Percentiles rank a stretch among this genome's conserved stretches.
Evolutionary conservation across 2,329 filamentous ascomycete genomes (phyloP).

Genomic region (Scytalidium sp.): DNA sequence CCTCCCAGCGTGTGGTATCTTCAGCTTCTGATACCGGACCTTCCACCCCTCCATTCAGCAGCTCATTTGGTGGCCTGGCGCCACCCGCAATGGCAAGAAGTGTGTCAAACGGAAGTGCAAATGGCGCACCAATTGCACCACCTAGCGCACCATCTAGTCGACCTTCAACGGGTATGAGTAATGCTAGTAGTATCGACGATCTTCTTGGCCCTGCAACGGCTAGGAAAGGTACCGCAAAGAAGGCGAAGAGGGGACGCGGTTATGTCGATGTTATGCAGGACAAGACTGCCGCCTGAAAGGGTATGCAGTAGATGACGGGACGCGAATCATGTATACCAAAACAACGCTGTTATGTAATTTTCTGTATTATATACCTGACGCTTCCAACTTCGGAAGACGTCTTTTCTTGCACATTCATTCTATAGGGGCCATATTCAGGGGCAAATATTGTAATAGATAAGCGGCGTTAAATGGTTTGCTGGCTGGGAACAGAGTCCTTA

Average conservation of each 20-base stretch:
- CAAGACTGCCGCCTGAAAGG: slow-evolving; percentile 2
- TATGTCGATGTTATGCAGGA: slow-evolving; percentile 92
- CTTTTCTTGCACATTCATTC: too few relatives aligned
- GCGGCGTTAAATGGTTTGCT: too few relatives aligned
- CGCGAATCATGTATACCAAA: background rate
- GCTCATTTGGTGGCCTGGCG: slow-evolving; percentile 1
- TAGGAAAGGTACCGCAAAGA: slow-evolving; percentile 54
- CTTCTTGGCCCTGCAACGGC: slow-evolving; percentile 72
- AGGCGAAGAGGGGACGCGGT: slow-evolving; percentile 76
- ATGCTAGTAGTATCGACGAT: slow-evolving; percentile 93
- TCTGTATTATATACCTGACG: too few relatives aligned
- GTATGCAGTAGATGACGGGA: background rate
- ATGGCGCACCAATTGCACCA: slow-evolving; percentile 11
- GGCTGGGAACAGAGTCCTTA: too few relatives aligned
- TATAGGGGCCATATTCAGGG: too few relatives aligned
- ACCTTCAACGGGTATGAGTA: slow-evolving; percentile 80
- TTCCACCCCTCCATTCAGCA: background rate
- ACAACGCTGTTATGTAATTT: too few relatives aligned
- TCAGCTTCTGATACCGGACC: background rate
- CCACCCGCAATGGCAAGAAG: slow-evolving; percentile 22
- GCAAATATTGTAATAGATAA: too few relatives aligned
- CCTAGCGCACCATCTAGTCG: slow-evolving; percentile 54
- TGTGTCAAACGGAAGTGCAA: slow-evolving; percentile 19
- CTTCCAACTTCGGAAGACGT: too few relatives aligned
- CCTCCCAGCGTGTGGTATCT: background rate